Evolutionary conservation across 2,329 filamentous ascomycete genomes (phyloP), one percentile per base, ranked within the genome.

Genomic region (Aspergillus terreus): DNA sequence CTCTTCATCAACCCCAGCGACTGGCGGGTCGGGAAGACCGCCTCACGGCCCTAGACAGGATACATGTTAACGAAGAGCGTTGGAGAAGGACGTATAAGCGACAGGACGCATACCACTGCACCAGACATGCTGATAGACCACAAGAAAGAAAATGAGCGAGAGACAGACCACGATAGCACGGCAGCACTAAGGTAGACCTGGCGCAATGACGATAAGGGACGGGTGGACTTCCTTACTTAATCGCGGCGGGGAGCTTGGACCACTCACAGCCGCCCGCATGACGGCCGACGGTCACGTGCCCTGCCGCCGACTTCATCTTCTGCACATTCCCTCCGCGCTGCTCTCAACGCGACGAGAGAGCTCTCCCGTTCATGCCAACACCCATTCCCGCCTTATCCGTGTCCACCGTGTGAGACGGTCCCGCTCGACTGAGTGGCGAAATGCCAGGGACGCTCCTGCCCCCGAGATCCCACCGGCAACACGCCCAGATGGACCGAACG

Each of bases 11-110:
- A 76, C 59, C 91, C 92, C 76, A 99, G 80, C 72, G 91, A 95
- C 80, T 99, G 94, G 67, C 94, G 90, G 70, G 94, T 99, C 66
- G 94, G 90, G 76, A 99, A 99, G 76, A 99, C 92, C 68, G 92
- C 82, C 77, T 99, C 94, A 72, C 94, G 85, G 73, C 92, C 90
- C 92, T 96, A 72, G 51, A 65, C 54, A 57, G 59, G 58, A 62
- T 32, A 60, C 46, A 43, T 6, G 6, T 60, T n/a, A 61, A 36
- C 30, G 25, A 15, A 27, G 36, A 40, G 6, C 21, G 19, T 12
- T 4, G 14, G 15, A 19, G 10, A 30, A 9, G 27, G 10, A 11
- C 6, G 25, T 27, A 9, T 9, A 15, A 25, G 5, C 21, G n/a
- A 33, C 12, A 42, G 15, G 4, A 49, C 2, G 45, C 54, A 42